Conservation (phyloP, 345 rosid genomes). For the Bruguiera gymnorhiza region DNA sequence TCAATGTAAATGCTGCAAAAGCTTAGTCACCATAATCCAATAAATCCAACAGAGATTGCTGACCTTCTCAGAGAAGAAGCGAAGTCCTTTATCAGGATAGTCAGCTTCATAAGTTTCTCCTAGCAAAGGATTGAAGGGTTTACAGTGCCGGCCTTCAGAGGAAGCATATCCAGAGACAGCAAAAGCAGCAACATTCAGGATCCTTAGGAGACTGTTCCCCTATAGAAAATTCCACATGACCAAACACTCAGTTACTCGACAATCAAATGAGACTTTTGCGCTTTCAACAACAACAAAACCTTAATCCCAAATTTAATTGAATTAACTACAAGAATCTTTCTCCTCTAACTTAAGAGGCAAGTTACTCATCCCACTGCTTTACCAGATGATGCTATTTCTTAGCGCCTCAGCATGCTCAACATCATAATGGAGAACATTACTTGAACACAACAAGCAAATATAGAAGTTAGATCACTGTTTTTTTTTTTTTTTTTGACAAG, state of each 20-base stretch:
- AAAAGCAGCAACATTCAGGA: constrained; percentile 88
- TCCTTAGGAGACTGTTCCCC: constrained; percentile 80
- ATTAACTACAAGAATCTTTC: no score
- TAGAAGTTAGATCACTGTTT: no score
- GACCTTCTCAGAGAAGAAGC: constrained; percentile 98
- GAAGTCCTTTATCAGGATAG: constrained; percentile 83
- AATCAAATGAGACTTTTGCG: constrained; percentile 5
- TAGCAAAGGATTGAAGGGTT: constrained; percentile 92
- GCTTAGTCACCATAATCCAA: not conserved
- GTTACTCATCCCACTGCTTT: no score
- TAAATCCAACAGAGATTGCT: constrained; percentile 14
- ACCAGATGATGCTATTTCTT: no score
- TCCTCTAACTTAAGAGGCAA: no score
- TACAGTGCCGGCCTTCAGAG: constrained; percentile 88
- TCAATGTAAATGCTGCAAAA: not conserved
- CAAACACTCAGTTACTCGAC: not conserved
- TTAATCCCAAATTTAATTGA: no score
- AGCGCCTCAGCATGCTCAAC: no score
- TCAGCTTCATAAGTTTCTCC: constrained; percentile 99
- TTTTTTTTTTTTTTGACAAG: not conserved
- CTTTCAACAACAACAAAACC: no score
- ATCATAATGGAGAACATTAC: no score
- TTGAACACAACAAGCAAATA: no score
- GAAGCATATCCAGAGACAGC: constrained; percentile 97
- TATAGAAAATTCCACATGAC: constrained; percentile 20